phyloP scores from a whole-genome alignment of 352 stramenopile genomes.

The Pythium aristosporum region DNA sequence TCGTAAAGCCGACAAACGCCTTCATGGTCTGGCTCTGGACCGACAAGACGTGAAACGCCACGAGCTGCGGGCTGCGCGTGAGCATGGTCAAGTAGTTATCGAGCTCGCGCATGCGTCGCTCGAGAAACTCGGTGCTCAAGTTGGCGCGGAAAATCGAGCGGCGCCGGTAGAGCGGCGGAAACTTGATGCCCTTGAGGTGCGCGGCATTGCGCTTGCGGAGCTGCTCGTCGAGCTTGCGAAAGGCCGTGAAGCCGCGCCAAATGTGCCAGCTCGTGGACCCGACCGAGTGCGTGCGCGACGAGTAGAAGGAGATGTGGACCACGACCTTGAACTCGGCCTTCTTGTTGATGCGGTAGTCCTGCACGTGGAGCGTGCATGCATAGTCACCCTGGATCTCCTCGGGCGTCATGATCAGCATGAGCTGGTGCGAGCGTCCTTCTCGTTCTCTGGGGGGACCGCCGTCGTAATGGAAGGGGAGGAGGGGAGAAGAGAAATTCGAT shows the following conservation, averaged over 20 bases:
- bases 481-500: not conserved
- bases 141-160: slow-evolving; percentile 66
- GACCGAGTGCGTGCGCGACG: slow-evolving; percentile 59
- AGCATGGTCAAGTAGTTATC: slow-evolving; percentile 78
- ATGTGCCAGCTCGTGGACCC: slow-evolving; percentile 80
- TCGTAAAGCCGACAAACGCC: slow-evolving; percentile 70
- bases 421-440: slow-evolving; percentile 5
- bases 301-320: slow-evolving; percentile 72
- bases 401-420: slow-evolving; percentile 52
- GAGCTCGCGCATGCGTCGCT: slow-evolving; percentile 57
- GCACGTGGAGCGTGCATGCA: slow-evolving; percentile 50
- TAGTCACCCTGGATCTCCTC: slow-evolving; percentile 86
- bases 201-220: slow-evolving; percentile 67
- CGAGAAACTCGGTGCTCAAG: slow-evolving; percentile 66
- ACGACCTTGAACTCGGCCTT: slow-evolving; percentile 85
- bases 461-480: slow-evolving; percentile 5
- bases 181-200: slow-evolving; percentile 85
- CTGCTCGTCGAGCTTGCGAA: slow-evolving; percentile 81
- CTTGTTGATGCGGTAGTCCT: slow-evolving; percentile 75
- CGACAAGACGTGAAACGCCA: slow-evolving; percentile 73
- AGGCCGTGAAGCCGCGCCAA: slow-evolving; percentile 76
- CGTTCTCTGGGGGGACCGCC: slow-evolving; percentile 22
- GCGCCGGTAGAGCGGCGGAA: slow-evolving; percentile 71
- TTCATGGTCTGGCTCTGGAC: slow-evolving; percentile 81
- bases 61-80: slow-evolving; percentile 52